Percentiles rank a stretch among this genome's conserved stretches.
phyloP scores from a whole-genome alignment of 176 grass and related monocot species.

The Canna indica region DNA sequence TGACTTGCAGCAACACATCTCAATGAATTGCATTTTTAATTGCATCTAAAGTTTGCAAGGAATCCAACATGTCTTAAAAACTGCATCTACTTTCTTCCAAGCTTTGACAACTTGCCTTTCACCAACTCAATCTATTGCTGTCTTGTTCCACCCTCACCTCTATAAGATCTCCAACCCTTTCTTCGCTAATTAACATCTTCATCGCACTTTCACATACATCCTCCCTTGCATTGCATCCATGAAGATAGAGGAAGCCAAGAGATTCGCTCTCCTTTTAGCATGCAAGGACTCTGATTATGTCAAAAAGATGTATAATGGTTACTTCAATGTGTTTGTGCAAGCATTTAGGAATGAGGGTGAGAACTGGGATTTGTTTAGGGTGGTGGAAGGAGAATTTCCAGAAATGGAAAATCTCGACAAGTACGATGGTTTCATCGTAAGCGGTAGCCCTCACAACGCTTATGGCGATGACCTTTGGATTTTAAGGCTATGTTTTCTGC shows the following conservation, averaged over 20 bases:
- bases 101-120: neutral
- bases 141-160: neutral
- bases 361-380: slow-evolving; percentile 64
- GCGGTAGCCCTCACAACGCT: slow-evolving; percentile 73
- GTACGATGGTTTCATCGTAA: slow-evolving; percentile 86
- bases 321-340: slow-evolving; percentile 63
- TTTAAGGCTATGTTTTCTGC: slow-evolving; percentile 41
- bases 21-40: too few species aligned
- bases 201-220: too few species aligned
- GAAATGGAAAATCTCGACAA: slow-evolving; percentile 10
- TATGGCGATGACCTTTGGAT: slow-evolving; percentile 64
- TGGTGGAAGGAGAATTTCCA: slow-evolving; percentile 68
- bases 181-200: neutral
- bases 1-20: too few species aligned
- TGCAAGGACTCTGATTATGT: slow-evolving; percentile 86
- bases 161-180: neutral
- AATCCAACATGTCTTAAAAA: neutral
- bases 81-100: neutral
- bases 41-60: too few species aligned
- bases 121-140: neutral
- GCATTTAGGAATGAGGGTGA: slow-evolving; percentile 61
- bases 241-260: slow-evolving; percentile 13
- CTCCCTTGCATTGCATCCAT: neutral
- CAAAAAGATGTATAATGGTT: slow-evolving; percentile 56
- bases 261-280: slow-evolving; percentile 66